Percentiles rank a stretch among this genome's conserved stretches.
Evolutionary conservation across 2,329 filamentous ascomycete species (phyloP).

Genomic region (Fusarium sp.): DNA sequence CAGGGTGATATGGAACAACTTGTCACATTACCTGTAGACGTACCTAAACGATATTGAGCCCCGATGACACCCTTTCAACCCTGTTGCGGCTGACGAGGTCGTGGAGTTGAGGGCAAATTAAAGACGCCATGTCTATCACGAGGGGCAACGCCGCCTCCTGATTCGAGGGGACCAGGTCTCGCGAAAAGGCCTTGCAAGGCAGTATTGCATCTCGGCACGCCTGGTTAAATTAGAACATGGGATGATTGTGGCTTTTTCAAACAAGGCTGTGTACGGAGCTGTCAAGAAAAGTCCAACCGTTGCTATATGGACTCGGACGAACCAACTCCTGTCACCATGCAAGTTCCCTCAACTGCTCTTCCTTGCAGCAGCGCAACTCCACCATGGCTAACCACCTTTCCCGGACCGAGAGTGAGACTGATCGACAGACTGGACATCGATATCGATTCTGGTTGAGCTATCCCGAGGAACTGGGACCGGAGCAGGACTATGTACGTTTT

Average conservation of each 20-base stretch:
- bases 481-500: constrained; percentile 20
- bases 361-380: neutral
- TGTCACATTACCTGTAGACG: neutral
- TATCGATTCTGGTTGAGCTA: constrained; percentile 16
- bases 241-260: constrained; percentile 9
- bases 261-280: neutral
- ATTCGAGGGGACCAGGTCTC: constrained; percentile 10
- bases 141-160: constrained; percentile 5
- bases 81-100: neutral
- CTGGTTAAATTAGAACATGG: neutral
- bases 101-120: neutral
- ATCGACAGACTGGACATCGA: neutral
- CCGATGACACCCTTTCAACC: neutral
- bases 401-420: neutral
- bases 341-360: neutral
- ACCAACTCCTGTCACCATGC: neutral
- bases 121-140: constrained; percentile 1
- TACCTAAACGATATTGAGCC: neutral
- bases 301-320: neutral
- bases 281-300: neutral
- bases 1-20: neutral
- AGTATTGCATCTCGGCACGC: neutral
- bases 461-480: constrained; percentile 15
- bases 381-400: constrained; percentile 4
- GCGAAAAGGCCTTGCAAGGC: neutral